Evolutionary conservation across 2,329 filamentous ascomycete species (phyloP).

Genomic region (Knufia fluminis): DNA sequence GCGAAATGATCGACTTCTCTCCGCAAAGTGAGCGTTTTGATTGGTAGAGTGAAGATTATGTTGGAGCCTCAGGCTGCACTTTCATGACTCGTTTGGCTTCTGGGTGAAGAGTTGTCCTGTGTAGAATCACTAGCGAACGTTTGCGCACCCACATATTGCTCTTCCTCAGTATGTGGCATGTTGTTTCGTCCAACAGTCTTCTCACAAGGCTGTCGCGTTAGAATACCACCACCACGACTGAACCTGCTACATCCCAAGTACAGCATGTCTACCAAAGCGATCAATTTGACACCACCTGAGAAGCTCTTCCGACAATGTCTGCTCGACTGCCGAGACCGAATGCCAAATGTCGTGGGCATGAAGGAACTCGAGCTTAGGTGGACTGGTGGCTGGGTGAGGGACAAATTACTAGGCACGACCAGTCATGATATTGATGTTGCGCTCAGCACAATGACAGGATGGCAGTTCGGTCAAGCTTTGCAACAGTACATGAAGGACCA

Average conservation of each 20-base stretch:
- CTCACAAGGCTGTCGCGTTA: no score
- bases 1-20: background rate
- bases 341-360: conserved; percentile 19
- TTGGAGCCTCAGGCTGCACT: no score
- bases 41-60: background rate
- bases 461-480: conserved; percentile 36
- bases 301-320: conserved; percentile 22
- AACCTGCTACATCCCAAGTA: no score
- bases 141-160: background rate
- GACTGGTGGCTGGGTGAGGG: conserved; percentile 43
- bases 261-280: background rate
- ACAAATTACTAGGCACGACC: conserved; percentile 38
- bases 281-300: conserved; percentile 17
- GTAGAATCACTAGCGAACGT: background rate
- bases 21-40: conserved; percentile 4
- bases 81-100: no score
- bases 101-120: no score
- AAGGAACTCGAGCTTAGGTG: conserved; percentile 35
- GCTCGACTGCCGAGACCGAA: conserved; percentile 19
- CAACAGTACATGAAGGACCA: conserved; percentile 34
- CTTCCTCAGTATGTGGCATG: conserved; percentile 1
- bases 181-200: background rate
- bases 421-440: conserved; percentile 43
- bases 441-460: conserved; percentile 42
- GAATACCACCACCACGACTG: no score